Evolutionary conservation across 2,329 filamentous ascomycete species (phyloP).

Genomic region (Microsporum ferrugineum): DNA sequence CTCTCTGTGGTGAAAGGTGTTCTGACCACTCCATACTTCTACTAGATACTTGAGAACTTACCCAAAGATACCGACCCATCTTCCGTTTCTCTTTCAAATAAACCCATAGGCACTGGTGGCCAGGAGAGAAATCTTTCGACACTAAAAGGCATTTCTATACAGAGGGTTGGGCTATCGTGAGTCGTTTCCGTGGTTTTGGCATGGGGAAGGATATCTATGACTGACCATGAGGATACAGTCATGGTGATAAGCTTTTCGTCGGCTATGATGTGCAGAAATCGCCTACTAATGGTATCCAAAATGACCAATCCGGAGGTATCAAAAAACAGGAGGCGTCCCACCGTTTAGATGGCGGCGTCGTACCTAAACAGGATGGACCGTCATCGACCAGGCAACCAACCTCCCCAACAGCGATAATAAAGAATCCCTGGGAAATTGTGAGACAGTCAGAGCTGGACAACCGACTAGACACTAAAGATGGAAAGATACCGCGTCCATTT

Average conservation of each 20-base stretch:
- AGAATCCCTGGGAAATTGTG: conserved; percentile 88
- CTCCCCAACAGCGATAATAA: conserved; percentile 51
- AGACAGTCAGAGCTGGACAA: conserved; percentile 82
- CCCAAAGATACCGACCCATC: conserved; percentile 44
- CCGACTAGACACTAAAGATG: conserved; percentile 70
- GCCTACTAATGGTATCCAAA: conserved; percentile 40
- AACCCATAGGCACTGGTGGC: conserved; percentile 45
- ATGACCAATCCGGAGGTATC: conserved; percentile 15
- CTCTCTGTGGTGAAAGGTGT: not conserved
- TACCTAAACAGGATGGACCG: conserved; percentile 44
- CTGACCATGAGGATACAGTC: conserved; percentile 39
- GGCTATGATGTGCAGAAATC: conserved; percentile 55
- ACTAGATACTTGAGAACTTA: conserved; percentile 48
- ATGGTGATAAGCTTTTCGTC: conserved; percentile 85
- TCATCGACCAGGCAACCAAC: conserved; percentile 48
- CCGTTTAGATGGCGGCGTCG: conserved; percentile 29
- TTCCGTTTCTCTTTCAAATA: conserved; percentile 49
- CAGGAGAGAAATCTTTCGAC: conserved; percentile 43
- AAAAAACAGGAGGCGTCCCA: conserved; percentile 18
- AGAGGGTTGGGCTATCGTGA: conserved; percentile 47
- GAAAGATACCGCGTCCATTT: conserved; percentile 67
- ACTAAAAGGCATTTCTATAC: conserved; percentile 45
- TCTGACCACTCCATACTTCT: not conserved
- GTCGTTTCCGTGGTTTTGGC: conserved; percentile 12
- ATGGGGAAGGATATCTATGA: not conserved